Evolutionary conservation across 2,329 filamentous ascomycete genomes (phyloP), one percentile per base, ranked within the genome.

Genomic region (Leptographium galeiforme): DNA sequence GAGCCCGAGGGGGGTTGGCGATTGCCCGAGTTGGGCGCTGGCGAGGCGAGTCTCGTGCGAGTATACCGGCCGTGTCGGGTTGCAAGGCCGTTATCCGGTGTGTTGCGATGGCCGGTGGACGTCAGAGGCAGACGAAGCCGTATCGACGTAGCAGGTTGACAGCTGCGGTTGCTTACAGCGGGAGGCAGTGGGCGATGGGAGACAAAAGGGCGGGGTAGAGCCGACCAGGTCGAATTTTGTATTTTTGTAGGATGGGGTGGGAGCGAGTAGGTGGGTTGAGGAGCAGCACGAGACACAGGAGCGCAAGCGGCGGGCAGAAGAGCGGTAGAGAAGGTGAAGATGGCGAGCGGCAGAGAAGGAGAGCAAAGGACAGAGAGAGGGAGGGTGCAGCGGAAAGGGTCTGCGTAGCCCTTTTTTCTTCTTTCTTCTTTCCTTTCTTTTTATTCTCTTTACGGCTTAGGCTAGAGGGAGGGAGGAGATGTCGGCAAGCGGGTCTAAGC

Each of bases 401-500:
- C 38, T 19, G n/a, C 32, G 16, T 30, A 25, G 48, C 18, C 18
- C 19, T 32, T 51, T 19, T 40, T 38, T 36, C 25, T 44, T 34
- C 40, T 51, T 44, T 36, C 39, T 36, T 44, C 30, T 34, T 34
- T 44, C 25, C 38, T 50, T 41, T 41, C 38, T 50, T 53, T 46
- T 41, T 43, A 16, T 47, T 45, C 47, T 43, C 46, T 39, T 48
- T 49, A 48, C 33, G 39, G 52, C 32, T 39, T 53, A 41, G 51
- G 53, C 46, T 53, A 38, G 45, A 50, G 36, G 41, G 56, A 57
- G 44, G 41, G 43, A 47, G 50, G 46, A 43, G 40, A 40, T 30
- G 54, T 36, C 50, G 50, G 48, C 53, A 52, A 52, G 54, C 54
- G 52, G 56, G 52, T 52, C 52, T 50, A 49, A 53, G 50, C 52